phyloP scores from a whole-genome alignment of 2,329 filamentous ascomycete genomes.

The Aulographum hederae region DNA sequence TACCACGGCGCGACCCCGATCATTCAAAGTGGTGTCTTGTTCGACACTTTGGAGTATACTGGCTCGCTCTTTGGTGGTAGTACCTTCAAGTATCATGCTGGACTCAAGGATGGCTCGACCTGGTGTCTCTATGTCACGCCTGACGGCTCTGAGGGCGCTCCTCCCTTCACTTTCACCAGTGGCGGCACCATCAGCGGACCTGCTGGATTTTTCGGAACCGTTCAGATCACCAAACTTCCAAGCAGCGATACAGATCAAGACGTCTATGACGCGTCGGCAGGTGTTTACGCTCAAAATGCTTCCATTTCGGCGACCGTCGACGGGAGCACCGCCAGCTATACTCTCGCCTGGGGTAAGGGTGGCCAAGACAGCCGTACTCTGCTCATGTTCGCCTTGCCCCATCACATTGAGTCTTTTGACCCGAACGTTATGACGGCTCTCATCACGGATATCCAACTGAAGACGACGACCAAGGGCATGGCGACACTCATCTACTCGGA shows the following conservation, averaged over 20 bases:
- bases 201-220: conserved; percentile 51
- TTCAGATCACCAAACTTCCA: conserved; percentile 72
- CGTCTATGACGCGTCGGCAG: conserved; percentile 57
- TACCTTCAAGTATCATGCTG: conserved; percentile 58
- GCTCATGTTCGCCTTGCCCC: conserved; percentile 80
- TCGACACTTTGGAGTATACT: conserved; percentile 36
- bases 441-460: conserved; percentile 39
- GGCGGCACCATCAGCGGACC: conserved; percentile 47
- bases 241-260: conserved; percentile 37
- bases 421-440: conserved; percentile 25
- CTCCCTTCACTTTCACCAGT: conserved; percentile 21
- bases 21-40: conserved; percentile 58
- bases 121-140: conserved; percentile 68
- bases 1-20: conserved; percentile 54
- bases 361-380: conserved; percentile 43
- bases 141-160: conserved; percentile 20
- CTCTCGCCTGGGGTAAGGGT: conserved; percentile 49
- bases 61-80: conserved; percentile 35
- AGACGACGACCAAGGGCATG: conserved; percentile 71
- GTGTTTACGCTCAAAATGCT: conserved; percentile 51
- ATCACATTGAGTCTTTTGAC: conserved; percentile 66
- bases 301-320: conserved; percentile 42
- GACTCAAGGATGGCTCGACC: conserved; percentile 42
- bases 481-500: conserved; percentile 47
- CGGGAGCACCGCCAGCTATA: conserved; percentile 44